A percentile compares a stretch with the other conserved stretches of the same genome.
Evolutionary conservation across 768 basidiomycete genomes (phyloP).

Genomic region (Collybia sp.): DNA sequence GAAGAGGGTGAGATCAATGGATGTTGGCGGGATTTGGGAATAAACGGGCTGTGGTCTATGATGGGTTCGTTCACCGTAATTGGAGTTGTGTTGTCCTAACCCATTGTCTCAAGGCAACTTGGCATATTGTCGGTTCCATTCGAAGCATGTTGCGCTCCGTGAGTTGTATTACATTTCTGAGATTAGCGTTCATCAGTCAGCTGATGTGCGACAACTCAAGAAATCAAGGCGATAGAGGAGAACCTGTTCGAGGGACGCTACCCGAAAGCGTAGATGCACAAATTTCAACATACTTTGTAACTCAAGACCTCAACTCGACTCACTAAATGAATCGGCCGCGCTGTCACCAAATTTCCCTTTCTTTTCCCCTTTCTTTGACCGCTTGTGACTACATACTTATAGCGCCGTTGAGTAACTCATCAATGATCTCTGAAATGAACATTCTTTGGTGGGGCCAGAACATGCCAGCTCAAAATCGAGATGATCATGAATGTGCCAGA

Average conservation of each 20-base stretch:
- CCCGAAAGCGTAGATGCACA: too few species aligned
- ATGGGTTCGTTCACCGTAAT: conserved; percentile 28
- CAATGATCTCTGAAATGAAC: too few species aligned
- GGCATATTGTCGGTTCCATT: conserved; percentile 48
- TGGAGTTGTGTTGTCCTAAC: background rate
- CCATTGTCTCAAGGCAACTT: conserved; percentile 33
- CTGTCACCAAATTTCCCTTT: too few species aligned
- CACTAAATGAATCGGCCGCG: too few species aligned
- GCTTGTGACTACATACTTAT: too few species aligned
- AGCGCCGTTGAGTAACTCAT: too few species aligned
- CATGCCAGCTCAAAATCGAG: too few species aligned
- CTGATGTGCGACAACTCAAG: conserved; percentile 21
- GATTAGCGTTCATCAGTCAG: background rate
- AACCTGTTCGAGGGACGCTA: conserved; percentile 27
- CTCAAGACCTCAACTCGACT: too few species aligned
- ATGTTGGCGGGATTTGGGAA: conserved; percentile 37
- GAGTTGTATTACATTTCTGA: conserved; percentile 17
- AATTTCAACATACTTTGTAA: too few species aligned
- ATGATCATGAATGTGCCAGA: too few species aligned
- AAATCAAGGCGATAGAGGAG: conserved; percentile 55
- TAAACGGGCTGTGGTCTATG: conserved; percentile 47
- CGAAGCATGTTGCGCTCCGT: conserved; percentile 56
- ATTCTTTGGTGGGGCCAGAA: too few species aligned
- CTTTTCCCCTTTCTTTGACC: too few species aligned
- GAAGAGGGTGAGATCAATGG: conserved; percentile 47